Conservation (phyloP, 768 basidiomycete species). For the Symmetrospora coprosmae region DNA sequence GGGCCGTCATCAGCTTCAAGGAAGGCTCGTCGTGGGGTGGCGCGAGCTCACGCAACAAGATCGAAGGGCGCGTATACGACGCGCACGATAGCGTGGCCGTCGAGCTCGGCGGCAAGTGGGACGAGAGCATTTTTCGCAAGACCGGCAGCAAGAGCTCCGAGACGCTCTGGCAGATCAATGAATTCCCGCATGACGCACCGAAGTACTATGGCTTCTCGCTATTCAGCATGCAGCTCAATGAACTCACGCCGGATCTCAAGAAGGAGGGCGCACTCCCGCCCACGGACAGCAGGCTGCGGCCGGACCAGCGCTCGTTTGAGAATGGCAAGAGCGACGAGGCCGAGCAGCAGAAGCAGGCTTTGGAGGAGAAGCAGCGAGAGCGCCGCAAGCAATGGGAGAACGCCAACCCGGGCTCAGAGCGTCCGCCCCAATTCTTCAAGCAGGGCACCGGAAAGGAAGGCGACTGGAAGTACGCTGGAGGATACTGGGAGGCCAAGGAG, state of each 20-base stretch:
- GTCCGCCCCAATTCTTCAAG: conserved; percentile 19
- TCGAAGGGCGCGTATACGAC: conserved; percentile 67
- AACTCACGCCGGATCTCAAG: conserved; percentile 39
- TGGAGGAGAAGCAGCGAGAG: conserved; percentile 57
- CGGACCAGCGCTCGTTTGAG: conserved; percentile 93
- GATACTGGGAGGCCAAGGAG: conserved; percentile 8
- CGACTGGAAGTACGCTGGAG: conserved; percentile 7
- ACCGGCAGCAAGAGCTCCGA: conserved; percentile 48
- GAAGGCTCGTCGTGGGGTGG: conserved; percentile 69
- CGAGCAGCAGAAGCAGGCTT: conserved; percentile 58
- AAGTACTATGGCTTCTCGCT: conserved; percentile 85
- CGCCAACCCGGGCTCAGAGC: not conserved
- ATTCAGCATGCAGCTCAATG: conserved; percentile 78
- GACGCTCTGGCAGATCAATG: conserved; percentile 44
- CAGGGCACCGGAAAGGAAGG: conserved; percentile 2
- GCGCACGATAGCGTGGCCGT: conserved; percentile 52
- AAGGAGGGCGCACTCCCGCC: conserved; percentile 48
- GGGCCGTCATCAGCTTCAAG: conserved; percentile 78
- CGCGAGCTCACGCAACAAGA: conserved; percentile 66
- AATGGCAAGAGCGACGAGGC: conserved; percentile 67
- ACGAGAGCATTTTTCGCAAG: conserved; percentile 57
- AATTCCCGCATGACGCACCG: conserved; percentile 41
- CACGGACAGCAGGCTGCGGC: conserved; percentile 79
- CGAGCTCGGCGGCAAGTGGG: conserved; percentile 88
- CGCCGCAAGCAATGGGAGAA: conserved; percentile 33